Conservation (phyloP, 1,139 yeast species). For the Suhomyces bokatorum region DNA sequence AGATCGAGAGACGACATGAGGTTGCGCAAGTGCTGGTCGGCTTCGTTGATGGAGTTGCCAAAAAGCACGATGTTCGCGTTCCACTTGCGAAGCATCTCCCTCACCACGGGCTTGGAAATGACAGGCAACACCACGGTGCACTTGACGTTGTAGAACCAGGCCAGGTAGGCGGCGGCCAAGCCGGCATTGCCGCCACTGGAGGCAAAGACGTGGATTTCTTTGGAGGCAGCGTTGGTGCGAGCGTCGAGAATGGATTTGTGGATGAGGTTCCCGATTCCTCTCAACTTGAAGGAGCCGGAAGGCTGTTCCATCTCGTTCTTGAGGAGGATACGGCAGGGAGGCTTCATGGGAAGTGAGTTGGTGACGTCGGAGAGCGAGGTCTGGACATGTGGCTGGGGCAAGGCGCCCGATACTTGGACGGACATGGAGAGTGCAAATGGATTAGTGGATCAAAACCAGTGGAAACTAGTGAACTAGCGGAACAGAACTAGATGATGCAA, state of each 20-base stretch:
- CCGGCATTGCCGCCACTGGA: constrained; percentile 85
- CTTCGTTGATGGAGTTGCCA: constrained; percentile 67
- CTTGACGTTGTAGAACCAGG: constrained; percentile 41
- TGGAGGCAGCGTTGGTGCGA: constrained; percentile 13
- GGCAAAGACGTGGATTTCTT: constrained; percentile 51
- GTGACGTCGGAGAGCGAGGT: constrained; percentile 47
- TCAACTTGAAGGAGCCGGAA: constrained; percentile 68
- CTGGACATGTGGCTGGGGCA: constrained; percentile 33
- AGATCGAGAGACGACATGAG: constrained; percentile 18
- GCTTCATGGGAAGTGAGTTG: constrained; percentile 27
- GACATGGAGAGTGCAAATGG: background rate
- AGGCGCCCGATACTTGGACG: constrained; percentile 6
- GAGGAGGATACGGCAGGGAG: constrained; percentile 52
- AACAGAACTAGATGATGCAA: background rate
- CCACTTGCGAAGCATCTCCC: constrained; percentile 34
- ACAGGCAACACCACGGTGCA: constrained; percentile 71
- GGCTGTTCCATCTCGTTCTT: constrained; percentile 72
- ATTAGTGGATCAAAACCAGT: too few relatives aligned
- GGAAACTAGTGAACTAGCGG: too few relatives aligned
- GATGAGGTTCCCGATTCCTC: constrained; percentile 61
- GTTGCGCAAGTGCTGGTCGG: constrained; percentile 51
- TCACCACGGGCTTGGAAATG: constrained; percentile 37
- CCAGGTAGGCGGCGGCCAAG: constrained; percentile 68
- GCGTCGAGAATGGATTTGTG: constrained; percentile 27
- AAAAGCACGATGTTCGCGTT: constrained; percentile 57